Percentiles rank a stretch among this genome's conserved stretches.
Evolutionary conservation across 768 basidiomycete species (phyloP).

Genomic region (Tylopilus subfusipes): DNA sequence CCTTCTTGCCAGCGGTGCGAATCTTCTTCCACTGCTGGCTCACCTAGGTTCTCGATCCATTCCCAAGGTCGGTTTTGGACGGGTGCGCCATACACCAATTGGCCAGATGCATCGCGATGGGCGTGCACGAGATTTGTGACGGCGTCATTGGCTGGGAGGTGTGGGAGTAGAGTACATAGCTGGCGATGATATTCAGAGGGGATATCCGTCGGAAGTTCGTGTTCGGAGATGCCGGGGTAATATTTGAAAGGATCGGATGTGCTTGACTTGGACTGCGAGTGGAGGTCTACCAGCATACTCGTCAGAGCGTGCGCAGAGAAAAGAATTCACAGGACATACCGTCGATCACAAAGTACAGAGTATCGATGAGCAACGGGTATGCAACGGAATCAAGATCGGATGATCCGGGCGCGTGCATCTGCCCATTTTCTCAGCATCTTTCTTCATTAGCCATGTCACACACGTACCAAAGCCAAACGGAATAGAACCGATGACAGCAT

Average conservation of each 20-base stretch:
- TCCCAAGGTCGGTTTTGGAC: constrained; percentile 83
- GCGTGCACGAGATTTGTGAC: constrained; percentile 59
- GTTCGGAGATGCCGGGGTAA: constrained; percentile 51
- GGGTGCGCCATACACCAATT: constrained; percentile 43
- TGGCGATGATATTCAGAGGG: constrained; percentile 57
- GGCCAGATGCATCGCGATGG: constrained; percentile 53
- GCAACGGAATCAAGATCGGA: constrained; percentile 48
- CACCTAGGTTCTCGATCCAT: constrained; percentile 76
- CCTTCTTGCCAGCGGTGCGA: constrained; percentile 41
- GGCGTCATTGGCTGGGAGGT: constrained; percentile 45
- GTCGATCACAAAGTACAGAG: constrained; percentile 68
- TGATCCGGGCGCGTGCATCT: constrained; percentile 56
- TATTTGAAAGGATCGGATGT: constrained; percentile 58
- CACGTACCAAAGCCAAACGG: constrained; percentile 49
- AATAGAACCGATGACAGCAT: constrained; percentile 44
- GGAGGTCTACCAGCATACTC: constrained; percentile 48
- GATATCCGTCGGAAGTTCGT: constrained; percentile 51
- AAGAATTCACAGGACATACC: constrained; percentile 40
- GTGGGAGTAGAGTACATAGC: constrained; percentile 55
- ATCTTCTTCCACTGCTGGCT: constrained; percentile 40
- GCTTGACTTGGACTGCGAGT: constrained; percentile 51
- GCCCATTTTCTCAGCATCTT: constrained; percentile 3
- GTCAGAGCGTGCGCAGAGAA: background rate
- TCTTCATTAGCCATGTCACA: constrained; percentile 1
- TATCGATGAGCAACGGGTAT: constrained; percentile 70